Conservation (phyloP, 768 basidiomycete species). For the Suillus subluteus region DNA sequence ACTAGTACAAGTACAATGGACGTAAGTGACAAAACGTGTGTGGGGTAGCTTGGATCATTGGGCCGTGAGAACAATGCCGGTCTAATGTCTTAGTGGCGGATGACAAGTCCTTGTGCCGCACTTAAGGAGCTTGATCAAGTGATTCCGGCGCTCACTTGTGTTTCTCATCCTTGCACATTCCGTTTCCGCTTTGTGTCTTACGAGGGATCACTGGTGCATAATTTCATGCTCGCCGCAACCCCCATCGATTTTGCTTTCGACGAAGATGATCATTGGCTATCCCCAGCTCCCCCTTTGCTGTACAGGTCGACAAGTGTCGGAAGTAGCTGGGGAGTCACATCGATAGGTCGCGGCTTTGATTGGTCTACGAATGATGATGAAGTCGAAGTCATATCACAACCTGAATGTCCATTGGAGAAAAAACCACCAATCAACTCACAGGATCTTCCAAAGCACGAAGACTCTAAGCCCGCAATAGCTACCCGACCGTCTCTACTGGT, state of each 20-base stretch:
- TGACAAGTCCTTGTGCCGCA: conserved; percentile 2
- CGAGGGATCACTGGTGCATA: background rate
- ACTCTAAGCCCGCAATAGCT: conserved; percentile 16
- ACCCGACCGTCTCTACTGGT: conserved; percentile 19
- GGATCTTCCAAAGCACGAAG: conserved; percentile 19
- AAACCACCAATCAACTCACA: conserved; percentile 15
- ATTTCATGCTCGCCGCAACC: conserved; percentile 60
- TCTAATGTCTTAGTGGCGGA: background rate
- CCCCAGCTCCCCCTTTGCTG: conserved; percentile 51
- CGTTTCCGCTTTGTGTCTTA: conserved; percentile 1
- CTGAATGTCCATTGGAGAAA: conserved; percentile 14
- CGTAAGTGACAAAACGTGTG: background rate
- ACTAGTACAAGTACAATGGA: background rate
- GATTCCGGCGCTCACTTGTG: conserved; percentile 3
- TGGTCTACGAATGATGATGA: conserved; percentile 56
- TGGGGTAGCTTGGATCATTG: background rate
- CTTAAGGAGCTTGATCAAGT: conserved; percentile 6
- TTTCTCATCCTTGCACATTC: conserved; percentile 1
- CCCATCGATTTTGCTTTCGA: conserved; percentile 67
- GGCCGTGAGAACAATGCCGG: conserved; percentile 10
- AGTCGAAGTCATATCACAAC: conserved; percentile 12
- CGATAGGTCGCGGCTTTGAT: conserved; percentile 80
- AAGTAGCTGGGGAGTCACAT: conserved; percentile 85
- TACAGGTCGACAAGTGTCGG: conserved; percentile 70
- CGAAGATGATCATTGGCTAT: conserved; percentile 66